Evolutionary conservation across 2,329 filamentous ascomycete genomes (phyloP).

Genomic region (Neonectria hederae): DNA sequence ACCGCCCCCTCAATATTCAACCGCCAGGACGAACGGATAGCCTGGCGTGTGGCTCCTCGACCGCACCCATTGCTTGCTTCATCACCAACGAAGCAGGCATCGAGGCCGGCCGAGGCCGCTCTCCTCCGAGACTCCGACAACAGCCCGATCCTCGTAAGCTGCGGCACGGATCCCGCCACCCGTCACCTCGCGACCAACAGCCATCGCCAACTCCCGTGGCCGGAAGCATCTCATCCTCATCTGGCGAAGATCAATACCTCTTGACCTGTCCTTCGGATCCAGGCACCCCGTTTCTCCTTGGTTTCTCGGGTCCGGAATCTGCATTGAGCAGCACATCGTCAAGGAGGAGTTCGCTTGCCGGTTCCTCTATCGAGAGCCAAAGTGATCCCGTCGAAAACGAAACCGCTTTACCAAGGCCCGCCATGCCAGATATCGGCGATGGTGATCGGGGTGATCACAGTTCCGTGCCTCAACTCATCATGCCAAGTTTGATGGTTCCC

Average conservation of each 20-base stretch:
- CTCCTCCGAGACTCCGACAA: slow-evolving; percentile 35
- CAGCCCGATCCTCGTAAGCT: slow-evolving; percentile 37
- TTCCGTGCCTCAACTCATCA: slow-evolving; percentile 82
- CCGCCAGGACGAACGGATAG: slow-evolving; percentile 33
- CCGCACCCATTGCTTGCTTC: slow-evolving; percentile 47
- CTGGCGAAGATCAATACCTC: slow-evolving; percentile 30
- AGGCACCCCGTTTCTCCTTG: slow-evolving; percentile 41
- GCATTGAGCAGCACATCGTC: slow-evolving; percentile 61
- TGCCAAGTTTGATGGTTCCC: slow-evolving; percentile 95
- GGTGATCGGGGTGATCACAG: slow-evolving; percentile 27
- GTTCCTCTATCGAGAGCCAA: slow-evolving; percentile 50
- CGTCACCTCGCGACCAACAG: slow-evolving; percentile 31
- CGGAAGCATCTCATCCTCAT: slow-evolving; percentile 29
- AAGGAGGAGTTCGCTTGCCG: slow-evolving; percentile 60
- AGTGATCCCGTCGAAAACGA: slow-evolving; percentile 39
- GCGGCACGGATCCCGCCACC: slow-evolving; percentile 28
- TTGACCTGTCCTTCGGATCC: slow-evolving; percentile 37
- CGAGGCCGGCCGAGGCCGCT: slow-evolving; percentile 37
- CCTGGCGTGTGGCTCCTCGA: slow-evolving; percentile 31
- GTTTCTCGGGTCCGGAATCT: slow-evolving; percentile 43
- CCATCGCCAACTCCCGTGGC: slow-evolving; percentile 28
- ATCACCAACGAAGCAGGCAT: slow-evolving; percentile 49
- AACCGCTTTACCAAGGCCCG: slow-evolving; percentile 24
- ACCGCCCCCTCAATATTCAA: slow-evolving; percentile 34
- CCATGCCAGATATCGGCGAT: slow-evolving; percentile 25